Base-by-base conservation (phyloP, 306 rosid species). In the Biancaea sappan region DNA sequence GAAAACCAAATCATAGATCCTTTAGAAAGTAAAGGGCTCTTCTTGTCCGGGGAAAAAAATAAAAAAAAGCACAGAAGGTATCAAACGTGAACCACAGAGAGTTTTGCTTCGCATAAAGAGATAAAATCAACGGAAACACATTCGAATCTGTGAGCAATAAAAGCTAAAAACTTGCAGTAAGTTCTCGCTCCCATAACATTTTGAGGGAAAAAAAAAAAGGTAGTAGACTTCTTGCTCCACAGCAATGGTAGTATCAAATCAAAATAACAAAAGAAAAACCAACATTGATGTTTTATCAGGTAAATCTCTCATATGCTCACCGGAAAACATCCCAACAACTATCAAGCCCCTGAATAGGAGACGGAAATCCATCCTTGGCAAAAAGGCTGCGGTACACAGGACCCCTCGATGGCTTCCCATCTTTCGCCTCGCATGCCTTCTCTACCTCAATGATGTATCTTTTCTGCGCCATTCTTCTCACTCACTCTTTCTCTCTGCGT, bases 251-350 rank as follows among this genome's bases (percentile, higher is more conserved):
- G 60, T 28, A 54, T 4, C 2, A 76, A 66, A 54, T 26, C 2
- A 4, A 56, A 51, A n/a, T 10, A 22, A 3, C 1, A 41, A 40
- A 0, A 0, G 0, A 3, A 34, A 73, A 81, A 44, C 24, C 21
- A 7, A 15, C 53, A 1, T n/a, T 16, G 3, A 59, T 8, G 43
- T 16, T 16, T n/a, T 14, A 29, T 59, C 4, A 31, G 66, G 3
- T 31, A 32, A 59, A 59, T 31, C 43, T n/a, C 6, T 16, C 0
- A 28, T 14, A 73, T 25, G 15, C 43, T 32, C 41, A 89, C 97
- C 92, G 78, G 76, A 88, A 89, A 59, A 91, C 73, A 60, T 94
- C 98, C 98, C 98, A 94, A 86, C 98, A 94, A 66, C 80, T 37
- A n/a, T 90, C 81, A 77, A 94, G 79, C 48, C 96, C 96, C 2